Evolutionary conservation across 2,329 filamentous ascomycete genomes (phyloP).

Genomic region (Diaporthe australafricana): DNA sequence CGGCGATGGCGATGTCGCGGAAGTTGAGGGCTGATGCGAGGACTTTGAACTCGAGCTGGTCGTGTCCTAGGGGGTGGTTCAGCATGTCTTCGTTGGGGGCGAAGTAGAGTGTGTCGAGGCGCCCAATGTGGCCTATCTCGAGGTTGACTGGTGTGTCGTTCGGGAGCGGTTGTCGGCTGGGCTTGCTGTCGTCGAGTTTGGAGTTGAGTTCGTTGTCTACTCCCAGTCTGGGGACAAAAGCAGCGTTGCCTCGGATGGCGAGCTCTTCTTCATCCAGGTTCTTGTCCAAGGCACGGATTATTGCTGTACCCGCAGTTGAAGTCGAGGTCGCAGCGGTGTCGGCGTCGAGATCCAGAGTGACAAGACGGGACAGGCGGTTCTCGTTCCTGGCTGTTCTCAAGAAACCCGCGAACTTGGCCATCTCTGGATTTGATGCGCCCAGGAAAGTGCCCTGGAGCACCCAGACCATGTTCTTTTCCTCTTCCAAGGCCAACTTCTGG

Average conservation of each 20-base stretch:
- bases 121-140: conserved; percentile 16
- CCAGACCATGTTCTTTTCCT: conserved; percentile 21
- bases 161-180: neutral
- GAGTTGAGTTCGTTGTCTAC: conserved; percentile 10
- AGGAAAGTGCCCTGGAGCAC: neutral
- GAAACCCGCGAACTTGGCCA: conserved; percentile 2
- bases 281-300: neutral
- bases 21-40: conserved; percentile 17
- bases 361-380: neutral
- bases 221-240: neutral
- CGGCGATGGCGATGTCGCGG: conserved; percentile 24
- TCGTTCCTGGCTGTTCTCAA: conserved; percentile 5
- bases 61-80: neutral
- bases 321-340: no score
- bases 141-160: conserved; percentile 7
- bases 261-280: conserved; percentile 2
- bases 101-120: conserved; percentile 18
- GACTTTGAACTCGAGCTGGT: conserved; percentile 23
- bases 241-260: neutral
- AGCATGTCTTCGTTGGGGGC: neutral
- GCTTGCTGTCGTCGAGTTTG: conserved; percentile 12
- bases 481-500: conserved; percentile 2
- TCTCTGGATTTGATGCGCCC: neutral
- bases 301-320: neutral
- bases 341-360: neutral